These are phyloP conservation scores for Alternaria panax DNA, from an alignment of 2,329 filamentous ascomycete species.

Conservation along the genomic window DNA sequence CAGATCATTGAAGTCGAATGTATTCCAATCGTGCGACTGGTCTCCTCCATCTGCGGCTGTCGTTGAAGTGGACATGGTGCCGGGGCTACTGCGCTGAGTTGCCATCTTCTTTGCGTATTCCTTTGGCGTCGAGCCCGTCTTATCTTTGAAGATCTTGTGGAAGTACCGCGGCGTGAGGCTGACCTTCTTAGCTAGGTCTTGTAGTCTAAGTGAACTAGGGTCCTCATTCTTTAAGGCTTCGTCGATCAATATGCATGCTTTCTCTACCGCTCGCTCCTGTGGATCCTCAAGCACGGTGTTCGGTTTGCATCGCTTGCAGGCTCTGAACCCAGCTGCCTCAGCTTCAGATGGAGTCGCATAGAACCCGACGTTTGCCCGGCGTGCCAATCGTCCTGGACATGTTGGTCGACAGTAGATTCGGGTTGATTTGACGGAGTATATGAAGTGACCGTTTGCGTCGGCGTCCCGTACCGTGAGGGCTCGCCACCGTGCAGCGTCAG, in stretches of 20 bases:
- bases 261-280: slow-evolving; percentile 55
- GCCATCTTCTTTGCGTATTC: slow-evolving; percentile 46
- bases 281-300: slow-evolving; percentile 52
- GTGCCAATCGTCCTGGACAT: slow-evolving; percentile 66
- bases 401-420: slow-evolving; percentile 68
- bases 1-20: slow-evolving; percentile 39
- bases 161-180: slow-evolving; percentile 66
- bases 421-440: slow-evolving; percentile 65
- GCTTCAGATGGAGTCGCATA: slow-evolving; percentile 58
- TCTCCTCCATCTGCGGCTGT: slow-evolving; percentile 8
- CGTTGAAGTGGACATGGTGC: slow-evolving; percentile 5
- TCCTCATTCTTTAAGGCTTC: slow-evolving; percentile 29
- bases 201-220: slow-evolving; percentile 46
- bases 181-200: slow-evolving; percentile 59
- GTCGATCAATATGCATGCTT: slow-evolving; percentile 43
- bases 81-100: slow-evolving; percentile 15
- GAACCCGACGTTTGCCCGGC: slow-evolving; percentile 65
- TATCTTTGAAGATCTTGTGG: slow-evolving; percentile 65
- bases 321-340: slow-evolving; percentile 58
- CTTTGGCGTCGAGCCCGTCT: slow-evolving; percentile 61
- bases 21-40: slow-evolving; percentile 25
- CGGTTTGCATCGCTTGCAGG: slow-evolving; percentile 66
- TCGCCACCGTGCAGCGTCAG: slow-evolving; percentile 45
- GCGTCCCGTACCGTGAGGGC: slow-evolving; percentile 57
- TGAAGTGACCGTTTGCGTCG: slow-evolving; percentile 56